Percentiles rank a stretch among this genome's conserved stretches.
Evolutionary conservation across 1,284 basidiomycete genomes (phyloP).

Genomic region (Meripilus lineatus): DNA sequence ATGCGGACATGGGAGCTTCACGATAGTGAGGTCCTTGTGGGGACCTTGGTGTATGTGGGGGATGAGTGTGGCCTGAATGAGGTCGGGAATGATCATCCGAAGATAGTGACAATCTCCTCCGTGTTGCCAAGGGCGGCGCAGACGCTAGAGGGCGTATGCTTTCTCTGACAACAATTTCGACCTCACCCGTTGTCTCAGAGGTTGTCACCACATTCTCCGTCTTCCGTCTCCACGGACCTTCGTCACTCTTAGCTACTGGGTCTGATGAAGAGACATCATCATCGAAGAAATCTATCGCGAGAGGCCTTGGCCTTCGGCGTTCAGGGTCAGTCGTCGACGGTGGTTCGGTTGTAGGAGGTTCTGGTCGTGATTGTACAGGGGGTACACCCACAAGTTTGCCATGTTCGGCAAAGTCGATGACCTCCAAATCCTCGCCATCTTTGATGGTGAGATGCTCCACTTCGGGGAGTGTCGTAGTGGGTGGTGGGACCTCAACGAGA

Average conservation of each 20-base stretch:
- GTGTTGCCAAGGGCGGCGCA: slow-evolving; percentile 1
- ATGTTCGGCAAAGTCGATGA: slow-evolving; percentile 74
- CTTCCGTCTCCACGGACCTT: slow-evolving; percentile 42
- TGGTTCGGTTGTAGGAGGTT: slow-evolving; percentile 20
- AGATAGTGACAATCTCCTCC: slow-evolving; percentile 7
- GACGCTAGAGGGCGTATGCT: neutral
- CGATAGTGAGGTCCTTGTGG: slow-evolving; percentile 40
- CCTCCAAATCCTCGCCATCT: slow-evolving; percentile 59
- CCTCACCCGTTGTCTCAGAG: no score
- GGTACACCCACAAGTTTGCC: slow-evolving; percentile 55
- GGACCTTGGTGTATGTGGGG: slow-evolving; percentile 14
- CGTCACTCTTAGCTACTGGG: slow-evolving; percentile 26
- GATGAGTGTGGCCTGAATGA: neutral
- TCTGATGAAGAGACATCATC: slow-evolving; percentile 25
- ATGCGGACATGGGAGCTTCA: slow-evolving; percentile 67
- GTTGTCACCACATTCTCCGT: no score
- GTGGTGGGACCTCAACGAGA: slow-evolving; percentile 21
- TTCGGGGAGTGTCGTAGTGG: slow-evolving; percentile 36
- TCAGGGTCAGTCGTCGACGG: slow-evolving; percentile 2
- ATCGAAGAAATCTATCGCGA: slow-evolving; percentile 68
- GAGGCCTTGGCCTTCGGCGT: slow-evolving; percentile 35
- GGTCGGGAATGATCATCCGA: slow-evolving; percentile 8
- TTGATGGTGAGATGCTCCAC: slow-evolving; percentile 43
- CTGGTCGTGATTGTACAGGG: slow-evolving; percentile 12
- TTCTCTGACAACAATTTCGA: no score